Evolutionary conservation across 306 rosid genomes (phyloP), one percentile per base, ranked within the genome.

Genomic region (Sicyos edulis): DNA sequence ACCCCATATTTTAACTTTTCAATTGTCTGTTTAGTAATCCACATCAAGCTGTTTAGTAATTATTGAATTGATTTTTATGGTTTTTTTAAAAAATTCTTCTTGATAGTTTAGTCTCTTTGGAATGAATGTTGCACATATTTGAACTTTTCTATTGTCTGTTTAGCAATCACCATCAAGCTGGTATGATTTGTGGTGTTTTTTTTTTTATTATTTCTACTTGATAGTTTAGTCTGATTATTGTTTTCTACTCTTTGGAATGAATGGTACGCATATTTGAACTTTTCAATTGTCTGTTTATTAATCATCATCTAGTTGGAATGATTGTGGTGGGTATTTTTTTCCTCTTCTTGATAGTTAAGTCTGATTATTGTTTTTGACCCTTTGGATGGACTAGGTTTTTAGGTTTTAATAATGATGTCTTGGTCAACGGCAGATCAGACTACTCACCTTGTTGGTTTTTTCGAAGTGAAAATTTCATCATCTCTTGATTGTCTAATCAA

Each of bases 391-490:
- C 44, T 7, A 34, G 20, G 13, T 68, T 68, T 49, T 4, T 22
- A 68, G 51, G 71, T 49, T 22, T 68, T 68, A 7, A 68, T 67
- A 49, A 68, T 49, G 19, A 68, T 45, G 13, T 68, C 8, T 49
- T 68, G 72, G 56, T 68, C 56, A 47, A 68, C 44, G 34, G 72
- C 21, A 47, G 57, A 12, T 14, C 44, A 68, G n/a, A n/a, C n/a
- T n/a, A n/a, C n/a, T n/a, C n/a, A n/a, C n/a, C n/a, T n/a, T n/a
- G n/a, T n/a, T n/a, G n/a, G n/a, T n/a, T n/a, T n/a, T n/a, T n/a
- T n/a, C n/a, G n/a, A n/a, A n/a, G n/a, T n/a, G n/a, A n/a, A n/a
- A n/a, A n/a, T n/a, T n/a, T n/a, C n/a, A n/a, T n/a, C n/a, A n/a
- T n/a, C n/a, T n/a, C n/a, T n/a, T n/a, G n/a, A n/a, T n/a, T n/a